These are phyloP conservation scores for Aspergillus sp. DNA, from an alignment of 2,329 filamentous ascomycete species.

Conservation along the genomic window DNA sequence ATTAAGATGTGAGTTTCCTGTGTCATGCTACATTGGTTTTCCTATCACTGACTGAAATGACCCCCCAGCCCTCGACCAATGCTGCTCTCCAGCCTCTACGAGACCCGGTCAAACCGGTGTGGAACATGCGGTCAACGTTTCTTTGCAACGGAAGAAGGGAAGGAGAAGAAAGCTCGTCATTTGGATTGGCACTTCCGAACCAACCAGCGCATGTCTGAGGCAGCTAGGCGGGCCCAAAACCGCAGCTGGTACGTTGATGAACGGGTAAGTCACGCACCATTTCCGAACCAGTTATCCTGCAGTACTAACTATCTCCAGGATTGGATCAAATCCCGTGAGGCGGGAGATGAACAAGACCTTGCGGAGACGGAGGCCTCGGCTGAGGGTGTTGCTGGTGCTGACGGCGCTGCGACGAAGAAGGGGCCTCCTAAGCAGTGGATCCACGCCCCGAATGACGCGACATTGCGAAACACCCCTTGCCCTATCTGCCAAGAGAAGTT, in stretches of 20 bases:
- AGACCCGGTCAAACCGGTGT: conserved; percentile 81
- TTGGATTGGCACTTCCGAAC: conserved; percentile 99
- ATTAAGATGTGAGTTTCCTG: conserved; percentile 67
- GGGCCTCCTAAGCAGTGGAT: conserved; percentile 71
- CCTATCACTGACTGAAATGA: conserved; percentile 17
- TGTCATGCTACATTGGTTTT: conserved; percentile 1
- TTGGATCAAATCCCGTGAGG: conserved; percentile 85
- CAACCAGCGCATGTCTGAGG: conserved; percentile 83
- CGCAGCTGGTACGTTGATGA: conserved; percentile 95
- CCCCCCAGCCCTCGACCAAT: conserved; percentile 67
- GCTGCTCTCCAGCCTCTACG: conserved; percentile 73
- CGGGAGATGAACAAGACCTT: conserved; percentile 63
- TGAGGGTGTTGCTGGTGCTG: conserved; percentile 43
- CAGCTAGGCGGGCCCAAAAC: conserved; percentile 81
- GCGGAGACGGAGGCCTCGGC: conserved; percentile 43
- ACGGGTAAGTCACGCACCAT: conserved; percentile 59
- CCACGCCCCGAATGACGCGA: conserved; percentile 76
- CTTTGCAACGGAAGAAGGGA: conserved; percentile 72
- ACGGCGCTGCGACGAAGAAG: conserved; percentile 49
- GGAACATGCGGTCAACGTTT: conserved; percentile 91
- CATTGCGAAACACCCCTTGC: conserved; percentile 74
- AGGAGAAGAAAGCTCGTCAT: conserved; percentile 82
- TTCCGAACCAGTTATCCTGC: not conserved
- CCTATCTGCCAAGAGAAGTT: conserved; percentile 96
- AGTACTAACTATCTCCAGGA: conserved; percentile 56